Evolutionary conservation across 1,284 basidiomycete species (phyloP), one percentile per base, ranked within the genome.

Genomic region (Fomitopsis betulina): DNA sequence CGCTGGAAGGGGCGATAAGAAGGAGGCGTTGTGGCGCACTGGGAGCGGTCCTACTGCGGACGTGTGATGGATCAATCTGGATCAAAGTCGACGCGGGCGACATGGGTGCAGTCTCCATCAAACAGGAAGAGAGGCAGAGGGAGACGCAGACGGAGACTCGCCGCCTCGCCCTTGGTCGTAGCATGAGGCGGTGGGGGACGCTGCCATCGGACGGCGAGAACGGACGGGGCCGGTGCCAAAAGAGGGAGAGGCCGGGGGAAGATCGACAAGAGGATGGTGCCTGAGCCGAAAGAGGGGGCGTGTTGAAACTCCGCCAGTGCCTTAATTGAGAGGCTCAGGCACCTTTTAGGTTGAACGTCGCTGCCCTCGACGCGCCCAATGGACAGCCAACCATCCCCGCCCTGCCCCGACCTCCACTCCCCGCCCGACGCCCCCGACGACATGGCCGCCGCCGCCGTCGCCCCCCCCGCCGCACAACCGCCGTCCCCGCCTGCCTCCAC

Each of bases 301-400:
- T 15, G 62, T 56, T 67, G 6, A 45, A 59, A 63, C 58, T 67
- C 65, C 64, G 66, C 54, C 38, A 30, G 67, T 67, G 66, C 66
- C 66, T 68, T 67, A 67, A 67, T 67, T 68, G 67, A 64, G 64
- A 62, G 52, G 42, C 57, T 66, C 68, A 71, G 69, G 69, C 69
- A 71, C 69, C 69, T 70, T 69, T 70, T 70, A 70, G 69, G 68
- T 68, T 68, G 63, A 56, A 39, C 54, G 37, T 38, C 63, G n/a
- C 65, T 61, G 60, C 62, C 61, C 64, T 59, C 55, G 60, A 62
- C 66, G 62, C 25, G 51, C 61, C 52, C 63, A 58, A 69, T 69
- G 68, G 67, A 67, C 67, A 60, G 59, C 69, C 56, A 65, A 65
- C 65, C 67, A 59, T 68, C 67, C 65, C 66, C 63, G 60, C 56